Evolutionary conservation across 169 alveolate genomes (phyloP).

Genomic region (Plasmodium falciparum): DNA sequence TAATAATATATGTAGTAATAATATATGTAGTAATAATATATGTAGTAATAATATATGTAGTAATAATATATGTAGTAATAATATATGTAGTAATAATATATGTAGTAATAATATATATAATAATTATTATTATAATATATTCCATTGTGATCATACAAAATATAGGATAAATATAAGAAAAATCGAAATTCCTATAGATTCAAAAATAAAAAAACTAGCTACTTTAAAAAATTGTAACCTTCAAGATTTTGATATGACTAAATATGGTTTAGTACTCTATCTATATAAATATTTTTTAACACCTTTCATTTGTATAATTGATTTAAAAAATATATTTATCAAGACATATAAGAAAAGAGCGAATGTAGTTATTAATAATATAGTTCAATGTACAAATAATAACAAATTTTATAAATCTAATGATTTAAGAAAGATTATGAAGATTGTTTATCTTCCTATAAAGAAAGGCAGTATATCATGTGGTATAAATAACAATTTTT

Average conservation of each 20-base stretch:
- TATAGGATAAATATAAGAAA: background rate
- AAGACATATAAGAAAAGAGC: background rate
- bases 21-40: background rate
- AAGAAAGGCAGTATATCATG: constrained; percentile 22
- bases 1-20: background rate
- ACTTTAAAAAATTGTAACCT: constrained; percentile 22
- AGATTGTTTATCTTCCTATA: constrained; percentile 19
- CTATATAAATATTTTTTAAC: constrained; percentile 34
- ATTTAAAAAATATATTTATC: background rate
- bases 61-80: background rate
- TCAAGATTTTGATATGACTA: constrained; percentile 58
- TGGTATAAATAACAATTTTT: constrained; percentile 31
- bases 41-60: too few species aligned
- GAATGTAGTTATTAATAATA: background rate
- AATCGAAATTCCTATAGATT: constrained; percentile 5
- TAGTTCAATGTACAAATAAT: background rate
- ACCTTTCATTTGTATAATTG: constrained; percentile 19
- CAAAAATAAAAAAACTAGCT: constrained; percentile 1
- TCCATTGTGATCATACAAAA: too few species aligned
- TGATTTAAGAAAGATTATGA: constrained; percentile 3
- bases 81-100: background rate
- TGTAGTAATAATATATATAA: too few species aligned
- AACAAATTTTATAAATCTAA: background rate
- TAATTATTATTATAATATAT: too few species aligned
- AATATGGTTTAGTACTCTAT: constrained; percentile 27